phyloP scores from a whole-genome alignment of 257 asterid genomes.

The Solanum neorickii region DNA sequence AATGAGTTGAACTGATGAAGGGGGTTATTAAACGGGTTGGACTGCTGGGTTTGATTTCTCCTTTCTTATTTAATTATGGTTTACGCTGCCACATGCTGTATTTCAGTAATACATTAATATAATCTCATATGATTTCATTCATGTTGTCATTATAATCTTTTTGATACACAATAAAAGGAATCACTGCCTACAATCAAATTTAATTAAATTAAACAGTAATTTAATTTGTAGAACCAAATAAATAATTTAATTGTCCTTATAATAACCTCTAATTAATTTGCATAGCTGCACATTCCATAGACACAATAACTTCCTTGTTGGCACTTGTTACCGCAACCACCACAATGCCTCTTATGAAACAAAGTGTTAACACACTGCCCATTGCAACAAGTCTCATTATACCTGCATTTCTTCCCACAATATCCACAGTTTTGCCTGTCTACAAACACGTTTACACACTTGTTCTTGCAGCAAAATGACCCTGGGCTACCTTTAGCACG shows the following conservation, averaged over 20 bases:
- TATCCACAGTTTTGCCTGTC: conserved; percentile 51
- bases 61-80: not conserved
- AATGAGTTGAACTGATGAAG: too few species aligned
- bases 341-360: conserved; percentile 38
- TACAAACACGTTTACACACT: conserved; percentile 29
- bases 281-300: conserved; percentile 62
- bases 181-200: not conserved
- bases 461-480: conserved; percentile 53
- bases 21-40: too few species aligned
- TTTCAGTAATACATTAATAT: not conserved
- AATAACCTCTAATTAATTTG: not conserved
- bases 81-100: not conserved
- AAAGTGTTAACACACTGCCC: conserved; percentile 49
- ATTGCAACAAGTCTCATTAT: conserved; percentile 45
- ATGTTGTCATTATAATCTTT: not conserved
- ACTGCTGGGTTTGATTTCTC: too few species aligned
- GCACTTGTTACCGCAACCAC: conserved; percentile 50
- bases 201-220: not conserved
- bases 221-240: not conserved
- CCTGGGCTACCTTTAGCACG: conserved; percentile 39
- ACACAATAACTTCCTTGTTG: conserved; percentile 28
- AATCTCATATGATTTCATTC: not conserved
- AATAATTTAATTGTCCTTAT: not conserved
- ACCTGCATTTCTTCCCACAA: conserved; percentile 52
- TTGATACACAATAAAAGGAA: not conserved